phyloP scores from a whole-genome alignment of 257 asterid species.

The Sherardia arvensis region DNA sequence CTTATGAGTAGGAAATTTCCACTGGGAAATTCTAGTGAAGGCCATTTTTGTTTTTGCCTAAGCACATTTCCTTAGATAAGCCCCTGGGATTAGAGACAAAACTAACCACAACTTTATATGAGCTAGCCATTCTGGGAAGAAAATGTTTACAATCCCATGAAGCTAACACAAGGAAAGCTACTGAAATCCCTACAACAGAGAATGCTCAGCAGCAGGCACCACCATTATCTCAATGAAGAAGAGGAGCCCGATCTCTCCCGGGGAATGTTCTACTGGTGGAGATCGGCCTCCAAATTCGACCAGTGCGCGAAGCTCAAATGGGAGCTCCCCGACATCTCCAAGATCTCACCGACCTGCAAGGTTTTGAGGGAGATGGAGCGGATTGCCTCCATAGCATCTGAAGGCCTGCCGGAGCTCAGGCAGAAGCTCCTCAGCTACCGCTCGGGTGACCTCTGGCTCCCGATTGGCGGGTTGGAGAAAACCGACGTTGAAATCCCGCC shows the following conservation, averaged over 20 bases:
- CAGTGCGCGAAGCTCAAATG: slow-evolving; percentile 10
- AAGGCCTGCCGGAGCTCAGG: slow-evolving; percentile 16
- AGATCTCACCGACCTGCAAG: slow-evolving; percentile 15
- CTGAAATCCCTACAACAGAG: slow-evolving; percentile 3
- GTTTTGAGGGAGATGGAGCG: slow-evolving; percentile 26
- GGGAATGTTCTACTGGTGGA: slow-evolving; percentile 25
- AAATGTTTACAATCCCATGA: background rate
- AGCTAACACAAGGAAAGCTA: background rate
- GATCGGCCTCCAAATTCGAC: slow-evolving; percentile 16
- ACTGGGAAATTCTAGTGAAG: background rate
- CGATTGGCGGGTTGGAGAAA: slow-evolving; percentile 20
- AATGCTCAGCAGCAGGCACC: slow-evolving; percentile 2
- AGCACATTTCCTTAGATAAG: background rate
- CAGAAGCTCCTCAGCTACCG: slow-evolving; percentile 19
- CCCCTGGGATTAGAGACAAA: background rate
- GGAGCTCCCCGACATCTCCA: slow-evolving; percentile 13
- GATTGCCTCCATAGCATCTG: slow-evolving; percentile 12
- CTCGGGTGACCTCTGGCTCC: slow-evolving; percentile 22
- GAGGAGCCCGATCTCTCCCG: background rate
- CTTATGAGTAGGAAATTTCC: background rate
- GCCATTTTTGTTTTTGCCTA: background rate
- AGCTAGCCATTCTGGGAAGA: background rate
- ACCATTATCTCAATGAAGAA: background rate
- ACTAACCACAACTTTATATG: background rate
- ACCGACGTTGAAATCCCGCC: slow-evolving; percentile 22